These are phyloP conservation scores for Metschnikowia similis DNA, from an alignment of 805 yeast species.

Conservation along the genomic window DNA sequence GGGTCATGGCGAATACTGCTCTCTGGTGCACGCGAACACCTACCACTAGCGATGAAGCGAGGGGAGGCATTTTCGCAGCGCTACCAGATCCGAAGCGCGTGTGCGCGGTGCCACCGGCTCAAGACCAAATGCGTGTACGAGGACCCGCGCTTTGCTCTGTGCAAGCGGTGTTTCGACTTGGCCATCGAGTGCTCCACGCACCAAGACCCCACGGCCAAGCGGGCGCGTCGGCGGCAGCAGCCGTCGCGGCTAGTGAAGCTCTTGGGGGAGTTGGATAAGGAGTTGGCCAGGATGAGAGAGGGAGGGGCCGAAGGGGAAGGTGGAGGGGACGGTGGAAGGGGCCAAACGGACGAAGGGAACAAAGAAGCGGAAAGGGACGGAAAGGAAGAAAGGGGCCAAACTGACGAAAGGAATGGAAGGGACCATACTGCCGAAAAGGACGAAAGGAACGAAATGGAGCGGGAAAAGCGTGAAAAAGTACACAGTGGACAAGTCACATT, in stretches of 20 bases:
- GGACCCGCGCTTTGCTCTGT: conserved; percentile 40
- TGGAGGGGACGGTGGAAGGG: no score
- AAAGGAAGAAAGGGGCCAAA: background rate
- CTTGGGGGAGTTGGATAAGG: conserved; percentile 7
- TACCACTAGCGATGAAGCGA: background rate
- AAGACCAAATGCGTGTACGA: conserved; percentile 51
- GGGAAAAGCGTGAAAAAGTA: background rate
- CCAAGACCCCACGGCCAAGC: conserved; percentile 46
- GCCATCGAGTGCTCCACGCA: conserved; percentile 47
- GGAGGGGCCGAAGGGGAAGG: no score
- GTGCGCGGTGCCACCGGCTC: conserved; percentile 52
- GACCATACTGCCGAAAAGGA: no score
- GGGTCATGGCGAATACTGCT: background rate
- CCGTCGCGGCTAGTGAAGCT: conserved; percentile 7
- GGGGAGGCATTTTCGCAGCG: conserved; percentile 33
- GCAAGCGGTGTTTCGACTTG: conserved; percentile 43
- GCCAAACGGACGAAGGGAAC: no score
- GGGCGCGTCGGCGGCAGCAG: conserved; percentile 15
- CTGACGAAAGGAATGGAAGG: background rate
- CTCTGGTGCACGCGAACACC: background rate
- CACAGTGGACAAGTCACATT: background rate
- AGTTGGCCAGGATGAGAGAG: background rate
- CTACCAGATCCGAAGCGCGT: conserved; percentile 48
- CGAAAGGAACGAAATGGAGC: no score
- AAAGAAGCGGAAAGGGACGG: background rate